A percentile compares a stretch with the other conserved stretches of the same genome.
Evolutionary conservation across 2,329 filamentous ascomycete genomes (phyloP).

Genomic region (Colletotrichum camelliae): DNA sequence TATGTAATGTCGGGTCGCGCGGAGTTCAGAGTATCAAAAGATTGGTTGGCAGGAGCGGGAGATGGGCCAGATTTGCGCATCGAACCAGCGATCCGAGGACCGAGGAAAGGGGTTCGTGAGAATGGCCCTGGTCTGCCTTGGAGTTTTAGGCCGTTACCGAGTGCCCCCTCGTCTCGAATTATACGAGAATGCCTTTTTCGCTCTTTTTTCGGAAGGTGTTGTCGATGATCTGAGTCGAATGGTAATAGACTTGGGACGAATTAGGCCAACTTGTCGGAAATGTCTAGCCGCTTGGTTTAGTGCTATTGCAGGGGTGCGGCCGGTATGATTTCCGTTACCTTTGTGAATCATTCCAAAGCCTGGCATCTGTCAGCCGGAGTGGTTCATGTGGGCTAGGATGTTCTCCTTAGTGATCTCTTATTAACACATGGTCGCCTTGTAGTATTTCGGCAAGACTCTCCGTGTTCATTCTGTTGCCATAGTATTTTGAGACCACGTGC

Average conservation of each 20-base stretch:
- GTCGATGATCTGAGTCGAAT: background rate
- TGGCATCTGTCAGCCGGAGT: background rate
- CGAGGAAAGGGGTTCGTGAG: background rate
- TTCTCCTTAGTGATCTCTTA: background rate
- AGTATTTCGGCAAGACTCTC: background rate
- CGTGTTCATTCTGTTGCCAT: background rate
- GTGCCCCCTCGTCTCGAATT: background rate
- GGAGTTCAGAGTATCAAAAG: background rate
- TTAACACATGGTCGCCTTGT: background rate
- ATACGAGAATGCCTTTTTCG: background rate
- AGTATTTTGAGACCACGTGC: background rate
- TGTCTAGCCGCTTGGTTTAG: background rate
- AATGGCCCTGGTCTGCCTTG: background rate
- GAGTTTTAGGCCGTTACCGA: background rate
- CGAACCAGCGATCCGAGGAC: background rate
- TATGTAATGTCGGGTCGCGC: background rate
- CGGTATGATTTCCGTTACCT: background rate
- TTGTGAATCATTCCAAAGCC: background rate
- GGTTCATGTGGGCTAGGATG: background rate
- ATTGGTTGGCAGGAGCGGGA: slow-evolving; percentile 14
- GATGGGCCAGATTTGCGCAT: slow-evolving; percentile 6
- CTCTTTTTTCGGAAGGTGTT: background rate
- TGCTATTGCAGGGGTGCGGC: background rate
- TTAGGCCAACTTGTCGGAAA: background rate
- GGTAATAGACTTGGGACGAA: background rate